phyloP scores from a whole-genome alignment of 768 basidiomycete species.

The Obba rivulosa region DNA sequence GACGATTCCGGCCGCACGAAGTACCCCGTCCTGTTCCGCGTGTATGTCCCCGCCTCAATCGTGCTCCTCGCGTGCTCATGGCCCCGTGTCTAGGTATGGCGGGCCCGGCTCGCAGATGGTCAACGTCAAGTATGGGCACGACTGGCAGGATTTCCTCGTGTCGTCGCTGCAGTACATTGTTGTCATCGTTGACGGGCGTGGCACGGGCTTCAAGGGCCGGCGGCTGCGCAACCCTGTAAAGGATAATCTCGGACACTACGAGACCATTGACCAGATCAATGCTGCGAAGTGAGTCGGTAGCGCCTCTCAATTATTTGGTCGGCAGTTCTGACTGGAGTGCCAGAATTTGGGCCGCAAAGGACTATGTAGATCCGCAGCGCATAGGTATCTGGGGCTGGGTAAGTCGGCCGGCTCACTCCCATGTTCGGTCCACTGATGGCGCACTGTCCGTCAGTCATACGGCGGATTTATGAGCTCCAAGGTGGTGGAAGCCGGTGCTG shows the following conservation, averaged over 20 bases:
- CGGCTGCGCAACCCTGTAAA: constrained; percentile 83
- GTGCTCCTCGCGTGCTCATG: background rate
- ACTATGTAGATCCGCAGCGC: constrained; percentile 82
- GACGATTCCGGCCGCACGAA: constrained; percentile 94
- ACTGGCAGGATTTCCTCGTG: constrained; percentile 87
- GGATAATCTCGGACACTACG: constrained; percentile 82
- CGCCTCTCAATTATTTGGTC: constrained; percentile 1
- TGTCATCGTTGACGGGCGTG: constrained; percentile 87
- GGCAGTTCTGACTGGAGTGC: background rate
- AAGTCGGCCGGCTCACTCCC: constrained; percentile 23
- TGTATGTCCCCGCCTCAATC: constrained; percentile 36
- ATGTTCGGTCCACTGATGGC: background rate
- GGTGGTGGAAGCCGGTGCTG: constrained; percentile 84
- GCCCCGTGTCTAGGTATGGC: constrained; percentile 57
- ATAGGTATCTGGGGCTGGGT: constrained; percentile 99
- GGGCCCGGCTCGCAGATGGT: constrained; percentile 86
- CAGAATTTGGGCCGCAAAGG: constrained; percentile 79
- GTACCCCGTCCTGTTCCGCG: constrained; percentile 89
- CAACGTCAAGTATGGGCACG: constrained; percentile 55
- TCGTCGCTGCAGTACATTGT: constrained; percentile 79
- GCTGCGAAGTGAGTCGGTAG: constrained; percentile 66
- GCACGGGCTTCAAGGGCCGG: constrained; percentile 89
- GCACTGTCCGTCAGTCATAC: constrained; percentile 66
- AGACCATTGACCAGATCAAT: constrained; percentile 85
- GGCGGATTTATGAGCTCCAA: constrained; percentile 97